These are phyloP conservation scores for Epichloe glyceriae DNA, from an alignment of 2,329 filamentous ascomycete species.

Conservation along the genomic window DNA sequence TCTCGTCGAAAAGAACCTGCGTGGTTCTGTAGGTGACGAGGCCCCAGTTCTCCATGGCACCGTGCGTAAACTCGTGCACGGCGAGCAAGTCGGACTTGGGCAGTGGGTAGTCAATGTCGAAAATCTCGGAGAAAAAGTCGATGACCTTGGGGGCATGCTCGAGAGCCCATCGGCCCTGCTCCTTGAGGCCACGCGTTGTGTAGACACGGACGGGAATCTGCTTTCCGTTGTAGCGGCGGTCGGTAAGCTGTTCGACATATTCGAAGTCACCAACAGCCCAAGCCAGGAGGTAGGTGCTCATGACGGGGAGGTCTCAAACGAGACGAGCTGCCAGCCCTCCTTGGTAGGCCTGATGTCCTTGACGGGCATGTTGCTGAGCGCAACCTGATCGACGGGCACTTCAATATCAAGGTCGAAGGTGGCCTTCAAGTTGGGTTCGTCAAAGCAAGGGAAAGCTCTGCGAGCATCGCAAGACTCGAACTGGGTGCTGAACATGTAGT, in stretches of 20 bases:
- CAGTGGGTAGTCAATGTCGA: slow-evolving; percentile 82
- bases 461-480: slow-evolving; percentile 95
- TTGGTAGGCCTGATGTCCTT: slow-evolving; percentile 49
- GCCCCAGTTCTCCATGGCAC: slow-evolving; percentile 94
- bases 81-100: slow-evolving; percentile 86
- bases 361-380: slow-evolving; percentile 90
- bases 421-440: slow-evolving; percentile 93
- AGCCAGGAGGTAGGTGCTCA: slow-evolving; percentile 84
- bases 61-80: slow-evolving; percentile 80
- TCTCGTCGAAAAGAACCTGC: slow-evolving; percentile 89
- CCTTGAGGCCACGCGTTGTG: slow-evolving; percentile 85
- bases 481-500: slow-evolving; percentile 84
- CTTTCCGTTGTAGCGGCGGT: slow-evolving; percentile 83
- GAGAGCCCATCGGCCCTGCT: slow-evolving; percentile 80
- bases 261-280: slow-evolving; percentile 98
- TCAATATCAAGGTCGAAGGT: slow-evolving; percentile 92
- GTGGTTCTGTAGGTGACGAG: slow-evolving; percentile 93
- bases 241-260: slow-evolving; percentile 83
- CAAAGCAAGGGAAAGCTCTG: slow-evolving; percentile 92
- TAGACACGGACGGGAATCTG: slow-evolving; percentile 89
- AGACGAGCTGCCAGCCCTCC: slow-evolving; percentile 58
- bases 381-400: slow-evolving; percentile 75
- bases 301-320: slow-evolving; percentile 72
- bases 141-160: slow-evolving; percentile 87
- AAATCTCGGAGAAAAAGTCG: slow-evolving; percentile 93